Evolutionary conservation across 768 basidiomycete species (phyloP), one percentile per base, ranked within the genome.

Genomic region (Mycena metata): DNA sequence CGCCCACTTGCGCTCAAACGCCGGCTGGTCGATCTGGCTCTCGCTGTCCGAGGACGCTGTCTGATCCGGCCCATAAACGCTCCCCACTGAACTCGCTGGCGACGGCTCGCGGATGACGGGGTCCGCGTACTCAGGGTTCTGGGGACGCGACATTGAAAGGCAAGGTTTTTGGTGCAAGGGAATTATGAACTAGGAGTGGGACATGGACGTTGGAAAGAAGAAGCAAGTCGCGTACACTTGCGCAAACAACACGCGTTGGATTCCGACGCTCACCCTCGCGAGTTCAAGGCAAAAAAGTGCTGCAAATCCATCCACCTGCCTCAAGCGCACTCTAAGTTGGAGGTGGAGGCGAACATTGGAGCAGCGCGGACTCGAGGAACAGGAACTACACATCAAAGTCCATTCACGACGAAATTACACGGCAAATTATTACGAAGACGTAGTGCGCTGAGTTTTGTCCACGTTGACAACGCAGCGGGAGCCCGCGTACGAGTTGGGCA

Each of bases 71-170:
- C 76, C 79, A 58, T 85, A 84, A 1, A 79, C 71, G 17, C 85
- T 86, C 47, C 86, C 86, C 23, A 87, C 79, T 16, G 87, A 87
- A 64, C 85, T 86, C 19, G 86, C 82, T 15, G 86, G 86, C 12
- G 87, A 88, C 3, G 86, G 80, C 11, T 83, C 80, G 11, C 85
- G 84, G 35, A 85, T 75, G 24, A 85, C 81, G 30, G 85, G 84
- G 19, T 83, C 79, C 7, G 84, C 83, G 65, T 88, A 87, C 75
- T 84, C 84, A 5, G 83, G 80, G 62, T 59, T 58, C 23, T 62
- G 60, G 4, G 61, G 24, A 23, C 50, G 62, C 17, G 67, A 69
- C 60, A 69, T 69, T 24, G 10, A 50, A 60, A 49, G 8, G 45
- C 23, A 43, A 39, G 42, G 17, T 8, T 24, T 36, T 60, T 39